These are phyloP conservation scores for Rhynchosporium agropyri DNA, from an alignment of 2,329 filamentous ascomycete genomes.

Conservation along the genomic window DNA sequence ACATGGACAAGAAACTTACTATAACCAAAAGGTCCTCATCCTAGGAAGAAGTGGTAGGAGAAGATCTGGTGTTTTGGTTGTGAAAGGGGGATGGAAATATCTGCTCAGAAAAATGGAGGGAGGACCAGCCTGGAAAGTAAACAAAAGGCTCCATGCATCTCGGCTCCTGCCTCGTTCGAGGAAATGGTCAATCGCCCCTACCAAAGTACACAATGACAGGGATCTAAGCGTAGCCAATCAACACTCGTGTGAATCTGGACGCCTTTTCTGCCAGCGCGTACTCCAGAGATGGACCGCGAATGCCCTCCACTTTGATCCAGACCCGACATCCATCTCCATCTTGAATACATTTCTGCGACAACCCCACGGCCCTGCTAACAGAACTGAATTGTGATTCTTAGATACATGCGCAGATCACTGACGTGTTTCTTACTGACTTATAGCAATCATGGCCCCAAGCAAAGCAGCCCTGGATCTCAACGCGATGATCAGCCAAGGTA, in stretches of 20 bases:
- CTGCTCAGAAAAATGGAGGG: constrained; percentile 2
- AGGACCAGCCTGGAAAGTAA: constrained; percentile 16
- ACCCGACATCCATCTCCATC: neutral
- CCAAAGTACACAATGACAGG: neutral
- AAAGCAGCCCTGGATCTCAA: constrained; percentile 41
- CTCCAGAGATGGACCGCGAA: neutral
- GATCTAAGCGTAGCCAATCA: constrained; percentile 14
- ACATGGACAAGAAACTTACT: neutral
- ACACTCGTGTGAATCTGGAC: neutral
- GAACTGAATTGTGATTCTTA: neutral
- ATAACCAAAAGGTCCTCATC: constrained; percentile 19
- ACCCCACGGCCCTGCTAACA: neutral
- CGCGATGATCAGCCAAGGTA: constrained; percentile 42
- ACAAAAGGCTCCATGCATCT: constrained; percentile 3
- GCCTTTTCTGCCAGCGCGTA: constrained; percentile 18
- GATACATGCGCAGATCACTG: constrained; percentile 22
- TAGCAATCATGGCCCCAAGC: constrained; percentile 38
- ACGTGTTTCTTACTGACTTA: constrained; percentile 25
- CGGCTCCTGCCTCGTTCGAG: constrained; percentile 23
- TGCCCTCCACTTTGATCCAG: constrained; percentile 1
- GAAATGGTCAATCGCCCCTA: constrained; percentile 15
- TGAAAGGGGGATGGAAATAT: constrained; percentile 6
- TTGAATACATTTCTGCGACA: neutral
- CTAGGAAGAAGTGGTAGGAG: constrained; percentile 8
- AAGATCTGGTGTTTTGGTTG: constrained; percentile 9